phyloP scores from a whole-genome alignment of 129 eudicot genomes.

The Pulicaria dysenterica region DNA sequence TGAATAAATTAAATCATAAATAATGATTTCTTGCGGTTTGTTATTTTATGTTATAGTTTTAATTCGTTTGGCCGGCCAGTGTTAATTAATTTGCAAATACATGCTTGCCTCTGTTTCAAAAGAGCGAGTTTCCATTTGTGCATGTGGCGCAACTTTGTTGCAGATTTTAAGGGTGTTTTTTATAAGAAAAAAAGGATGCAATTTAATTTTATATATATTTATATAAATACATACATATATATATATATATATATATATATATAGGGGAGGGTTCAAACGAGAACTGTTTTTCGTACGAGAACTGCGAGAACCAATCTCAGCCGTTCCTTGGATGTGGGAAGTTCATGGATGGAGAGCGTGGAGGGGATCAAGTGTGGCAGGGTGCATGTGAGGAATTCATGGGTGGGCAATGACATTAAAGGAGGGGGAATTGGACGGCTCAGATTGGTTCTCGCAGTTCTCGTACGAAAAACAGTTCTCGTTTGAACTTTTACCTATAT shows the following conservation, averaged over 20 bases:
- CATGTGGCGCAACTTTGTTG: conserved; percentile 3
- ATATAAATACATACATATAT: neutral
- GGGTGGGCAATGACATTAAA: too few relatives aligned
- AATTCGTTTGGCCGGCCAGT: neutral
- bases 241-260: neutral
- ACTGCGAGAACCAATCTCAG: too few relatives aligned
- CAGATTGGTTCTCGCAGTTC: too few relatives aligned
- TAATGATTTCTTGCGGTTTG: neutral
- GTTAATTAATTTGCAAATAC: neutral
- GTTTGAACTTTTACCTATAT: too few relatives aligned
- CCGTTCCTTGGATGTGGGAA: too few relatives aligned
- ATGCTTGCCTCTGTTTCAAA: conserved; percentile 16
- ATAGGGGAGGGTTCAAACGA: neutral
- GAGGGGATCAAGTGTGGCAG: too few relatives aligned
- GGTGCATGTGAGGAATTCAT: too few relatives aligned
- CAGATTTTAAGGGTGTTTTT: neutral
- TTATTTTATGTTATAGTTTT: neutral
- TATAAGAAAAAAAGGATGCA: neutral
- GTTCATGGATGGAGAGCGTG: too few relatives aligned
- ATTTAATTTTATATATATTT: neutral
- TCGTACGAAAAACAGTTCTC: too few relatives aligned
- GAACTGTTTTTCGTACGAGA: too few relatives aligned
- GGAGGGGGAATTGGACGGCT: too few relatives aligned
- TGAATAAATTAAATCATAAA: too few relatives aligned
- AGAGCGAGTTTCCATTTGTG: conserved; percentile 19